phyloP scores from a whole-genome alignment of 306 rosid genomes.

The Cicer yamashitae region DNA sequence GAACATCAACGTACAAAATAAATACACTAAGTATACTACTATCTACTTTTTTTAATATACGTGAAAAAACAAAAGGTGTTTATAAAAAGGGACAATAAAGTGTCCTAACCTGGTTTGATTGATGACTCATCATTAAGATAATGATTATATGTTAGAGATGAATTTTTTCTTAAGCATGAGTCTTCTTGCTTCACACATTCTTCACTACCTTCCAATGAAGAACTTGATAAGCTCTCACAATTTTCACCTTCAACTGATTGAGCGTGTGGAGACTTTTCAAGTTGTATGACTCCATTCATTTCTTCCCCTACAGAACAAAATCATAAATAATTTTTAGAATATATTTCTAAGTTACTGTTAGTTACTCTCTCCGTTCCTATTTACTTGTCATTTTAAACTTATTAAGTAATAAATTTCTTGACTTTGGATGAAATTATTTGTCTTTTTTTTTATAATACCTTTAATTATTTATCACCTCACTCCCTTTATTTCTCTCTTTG shows the following conservation, averaged over 20 bases:
- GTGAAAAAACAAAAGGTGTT: too few relatives aligned
- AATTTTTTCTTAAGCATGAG: conserved; percentile 37
- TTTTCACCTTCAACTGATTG: conserved; percentile 42
- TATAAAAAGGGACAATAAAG: background rate
- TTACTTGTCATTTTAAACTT: background rate
- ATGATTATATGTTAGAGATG: conserved; percentile 37
- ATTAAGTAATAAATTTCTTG: too few relatives aligned
- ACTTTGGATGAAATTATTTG: too few relatives aligned
- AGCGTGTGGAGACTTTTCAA: conserved; percentile 45
- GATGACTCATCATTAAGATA: conserved; percentile 51
- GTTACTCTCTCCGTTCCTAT: background rate
- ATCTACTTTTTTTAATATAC: too few relatives aligned
- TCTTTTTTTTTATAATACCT: too few relatives aligned
- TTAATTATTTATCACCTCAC: too few relatives aligned
- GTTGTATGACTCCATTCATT: conserved; percentile 45
- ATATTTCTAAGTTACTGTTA: background rate
- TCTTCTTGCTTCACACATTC: conserved; percentile 44
- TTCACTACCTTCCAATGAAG: conserved; percentile 34
- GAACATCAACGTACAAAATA: too few relatives aligned
- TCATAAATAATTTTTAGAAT: background rate
- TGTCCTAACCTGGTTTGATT: conserved; percentile 57
- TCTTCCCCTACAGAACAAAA: conserved; percentile 47
- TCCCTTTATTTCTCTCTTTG: too few relatives aligned
- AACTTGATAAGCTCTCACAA: conserved; percentile 37
- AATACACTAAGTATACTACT: too few relatives aligned